phyloP scores from a whole-genome alignment of 495 filamentous ascomycete species.

The Trypethelium eluteriae region DNA sequence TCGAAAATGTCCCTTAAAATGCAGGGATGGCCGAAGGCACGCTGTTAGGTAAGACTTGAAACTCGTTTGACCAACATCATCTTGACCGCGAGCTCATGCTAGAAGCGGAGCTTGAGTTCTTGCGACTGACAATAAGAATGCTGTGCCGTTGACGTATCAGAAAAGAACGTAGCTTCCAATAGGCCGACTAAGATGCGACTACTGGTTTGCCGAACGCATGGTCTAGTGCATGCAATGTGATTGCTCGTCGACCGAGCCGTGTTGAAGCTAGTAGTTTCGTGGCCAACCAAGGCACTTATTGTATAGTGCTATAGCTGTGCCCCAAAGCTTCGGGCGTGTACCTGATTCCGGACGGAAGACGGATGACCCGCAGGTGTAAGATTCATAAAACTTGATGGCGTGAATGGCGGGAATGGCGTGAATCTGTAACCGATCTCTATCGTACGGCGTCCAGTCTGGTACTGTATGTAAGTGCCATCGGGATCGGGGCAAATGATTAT shows the following conservation, averaged over 20 bases:
- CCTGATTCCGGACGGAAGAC: slow-evolving; percentile 2
- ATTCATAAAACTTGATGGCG: background rate
- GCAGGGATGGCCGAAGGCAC: background rate
- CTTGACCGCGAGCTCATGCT: background rate
- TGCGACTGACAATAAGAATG: background rate
- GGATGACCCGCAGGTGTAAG: slow-evolving; percentile 9
- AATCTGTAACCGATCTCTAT: too few relatives aligned
- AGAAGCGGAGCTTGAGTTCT: background rate
- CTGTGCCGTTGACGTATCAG: slow-evolving; percentile 2
- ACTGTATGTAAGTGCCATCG: too few relatives aligned
- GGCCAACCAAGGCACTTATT: too few relatives aligned
- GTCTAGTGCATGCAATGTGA: slow-evolving; percentile 3
- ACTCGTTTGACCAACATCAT: background rate
- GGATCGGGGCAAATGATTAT: too few relatives aligned
- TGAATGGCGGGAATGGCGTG: too few relatives aligned
- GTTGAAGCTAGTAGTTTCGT: background rate
- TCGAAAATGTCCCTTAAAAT: background rate
- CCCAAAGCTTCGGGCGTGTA: background rate
- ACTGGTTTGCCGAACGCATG: background rate
- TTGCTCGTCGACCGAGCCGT: background rate
- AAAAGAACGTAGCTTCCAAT: background rate
- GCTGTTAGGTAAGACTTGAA: background rate
- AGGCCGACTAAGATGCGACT: background rate
- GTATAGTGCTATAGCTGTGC: background rate
- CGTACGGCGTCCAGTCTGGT: too few relatives aligned